Conservation (phyloP, 345 rosid species). For the Pistacia vera region DNA sequence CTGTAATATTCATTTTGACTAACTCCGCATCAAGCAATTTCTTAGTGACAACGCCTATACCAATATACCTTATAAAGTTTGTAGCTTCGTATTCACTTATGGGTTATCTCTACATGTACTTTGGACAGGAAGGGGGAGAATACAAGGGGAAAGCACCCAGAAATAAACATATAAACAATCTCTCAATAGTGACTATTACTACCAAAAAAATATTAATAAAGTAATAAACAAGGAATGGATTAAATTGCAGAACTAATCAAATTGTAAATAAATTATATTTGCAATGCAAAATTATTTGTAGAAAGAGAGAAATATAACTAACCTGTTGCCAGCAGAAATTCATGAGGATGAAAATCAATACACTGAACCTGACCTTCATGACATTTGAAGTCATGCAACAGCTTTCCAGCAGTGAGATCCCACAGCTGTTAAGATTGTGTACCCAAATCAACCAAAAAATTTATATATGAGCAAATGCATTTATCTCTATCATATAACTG, state of each 20-base stretch:
- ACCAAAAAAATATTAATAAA: not conserved
- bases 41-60: not conserved
- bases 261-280: not conserved
- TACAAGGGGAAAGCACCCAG: not conserved
- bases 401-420: conserved; percentile 99
- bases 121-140: not conserved
- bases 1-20: not conserved
- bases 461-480: not conserved
- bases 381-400: conserved; percentile 85
- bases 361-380: conserved; percentile 97
- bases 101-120: not conserved
- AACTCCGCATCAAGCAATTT: not conserved
- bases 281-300: not conserved
- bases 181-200: not conserved
- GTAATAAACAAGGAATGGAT: not conserved
- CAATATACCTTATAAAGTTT: not conserved
- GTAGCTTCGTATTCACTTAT: not conserved
- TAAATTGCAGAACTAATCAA: conserved; percentile 11
- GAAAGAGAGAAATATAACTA: conserved; percentile 23
- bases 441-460: conserved; percentile 1
- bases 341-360: conserved; percentile 98
- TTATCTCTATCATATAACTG: not conserved
- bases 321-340: conserved; percentile 97
- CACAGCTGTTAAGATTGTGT: conserved; percentile 60
- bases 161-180: not conserved